phyloP scores from a whole-genome alignment of 2,329 filamentous ascomycete species.

The Fusarium brachygibbosum region DNA sequence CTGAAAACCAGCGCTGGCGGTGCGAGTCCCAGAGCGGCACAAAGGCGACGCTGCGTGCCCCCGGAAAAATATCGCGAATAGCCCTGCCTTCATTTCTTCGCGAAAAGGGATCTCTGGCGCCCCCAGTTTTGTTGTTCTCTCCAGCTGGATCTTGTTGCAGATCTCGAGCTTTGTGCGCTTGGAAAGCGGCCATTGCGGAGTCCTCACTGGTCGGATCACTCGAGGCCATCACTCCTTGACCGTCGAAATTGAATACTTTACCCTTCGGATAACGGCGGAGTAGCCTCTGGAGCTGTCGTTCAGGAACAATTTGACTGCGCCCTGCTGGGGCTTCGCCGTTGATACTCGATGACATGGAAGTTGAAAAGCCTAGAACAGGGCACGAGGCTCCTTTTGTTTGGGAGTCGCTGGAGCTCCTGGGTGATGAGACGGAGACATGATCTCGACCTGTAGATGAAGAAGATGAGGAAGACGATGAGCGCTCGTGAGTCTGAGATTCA shows the following conservation, averaged over 20 bases:
- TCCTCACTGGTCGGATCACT: constrained; percentile 52
- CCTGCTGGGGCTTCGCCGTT: constrained; percentile 44
- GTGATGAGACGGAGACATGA: constrained; percentile 7
- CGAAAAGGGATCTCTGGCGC: constrained; percentile 22
- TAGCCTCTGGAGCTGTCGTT: constrained; percentile 25
- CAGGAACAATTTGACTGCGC: not conserved
- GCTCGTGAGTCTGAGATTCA: not conserved
- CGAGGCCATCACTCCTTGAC: constrained; percentile 53
- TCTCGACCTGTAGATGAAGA: constrained; percentile 16
- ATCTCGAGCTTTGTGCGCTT: not conserved
- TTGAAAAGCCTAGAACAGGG: constrained; percentile 57
- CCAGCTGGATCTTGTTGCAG: not conserved
- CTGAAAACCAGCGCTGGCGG: constrained; percentile 63
- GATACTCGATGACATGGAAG: constrained; percentile 51
- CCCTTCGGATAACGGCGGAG: constrained; percentile 59
- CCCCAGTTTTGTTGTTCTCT: not conserved
- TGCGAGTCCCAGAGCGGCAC: constrained; percentile 63
- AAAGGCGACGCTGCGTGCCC: constrained; percentile 61
- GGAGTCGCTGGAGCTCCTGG: constrained; percentile 43
- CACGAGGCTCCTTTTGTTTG: constrained; percentile 43
- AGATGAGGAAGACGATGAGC: constrained; percentile 27
- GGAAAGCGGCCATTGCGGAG: not conserved
- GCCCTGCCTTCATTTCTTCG: constrained; percentile 38
- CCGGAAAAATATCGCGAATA: constrained; percentile 56
- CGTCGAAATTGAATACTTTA: constrained; percentile 61